These are phyloP conservation scores for Eucalyptus marginata DNA, from an alignment of 345 rosid species.

Conservation along the genomic window DNA sequence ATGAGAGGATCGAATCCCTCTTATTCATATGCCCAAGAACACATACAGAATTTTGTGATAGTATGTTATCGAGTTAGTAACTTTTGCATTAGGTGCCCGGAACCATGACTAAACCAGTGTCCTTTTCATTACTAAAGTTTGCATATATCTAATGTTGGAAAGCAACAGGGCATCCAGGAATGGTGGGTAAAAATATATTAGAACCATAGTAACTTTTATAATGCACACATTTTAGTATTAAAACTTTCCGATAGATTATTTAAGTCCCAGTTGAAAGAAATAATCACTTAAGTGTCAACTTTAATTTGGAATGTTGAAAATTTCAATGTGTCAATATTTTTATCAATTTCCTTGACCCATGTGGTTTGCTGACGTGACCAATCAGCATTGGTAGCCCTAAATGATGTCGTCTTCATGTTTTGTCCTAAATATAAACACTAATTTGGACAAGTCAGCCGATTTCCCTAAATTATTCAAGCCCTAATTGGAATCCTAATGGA, in stretches of 20 bases:
- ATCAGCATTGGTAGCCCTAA: not conserved
- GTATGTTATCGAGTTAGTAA: not conserved
- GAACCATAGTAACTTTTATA: not conserved
- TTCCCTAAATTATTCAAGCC: not conserved
- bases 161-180: not conserved
- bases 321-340: too few relatives aligned
- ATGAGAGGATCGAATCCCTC: not conserved
- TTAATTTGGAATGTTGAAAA: not conserved
- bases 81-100: not conserved
- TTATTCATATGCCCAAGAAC: not conserved
- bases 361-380: rapidly evolving
- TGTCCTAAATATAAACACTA: not conserved
- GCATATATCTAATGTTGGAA: not conserved
- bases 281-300: not conserved
- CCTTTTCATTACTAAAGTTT: not conserved
- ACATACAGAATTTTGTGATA: not conserved
- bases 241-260: not conserved
- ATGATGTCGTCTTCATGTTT: rapidly evolving
- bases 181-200: not conserved
- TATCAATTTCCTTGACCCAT: not conserved
- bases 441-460: not conserved
- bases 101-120: not conserved
- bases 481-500: not conserved
- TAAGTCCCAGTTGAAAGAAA: not conserved
- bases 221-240: too few relatives aligned